Percentiles rank a stretch among this genome's conserved stretches.
phyloP scores from a whole-genome alignment of 2,329 filamentous ascomycete species.

The Monosporascus sp. region DNA sequence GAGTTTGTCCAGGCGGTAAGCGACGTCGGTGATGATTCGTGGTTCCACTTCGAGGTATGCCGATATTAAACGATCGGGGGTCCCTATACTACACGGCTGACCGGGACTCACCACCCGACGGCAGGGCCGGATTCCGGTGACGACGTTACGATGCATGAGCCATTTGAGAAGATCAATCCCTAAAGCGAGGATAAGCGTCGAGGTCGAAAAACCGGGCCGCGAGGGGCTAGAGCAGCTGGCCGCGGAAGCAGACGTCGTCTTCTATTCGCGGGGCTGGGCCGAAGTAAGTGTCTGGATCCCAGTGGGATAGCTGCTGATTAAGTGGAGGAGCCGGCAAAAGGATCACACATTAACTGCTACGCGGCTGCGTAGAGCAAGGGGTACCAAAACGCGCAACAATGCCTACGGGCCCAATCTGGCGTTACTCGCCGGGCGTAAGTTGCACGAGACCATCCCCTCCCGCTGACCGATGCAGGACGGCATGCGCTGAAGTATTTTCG shows the following conservation, averaged over 20 bases:
- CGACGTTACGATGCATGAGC: constrained; percentile 54
- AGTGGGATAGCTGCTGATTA: constrained; percentile 2
- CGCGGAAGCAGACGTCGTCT: constrained; percentile 62
- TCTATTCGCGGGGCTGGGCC: constrained; percentile 69
- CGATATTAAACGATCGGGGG: constrained; percentile 14
- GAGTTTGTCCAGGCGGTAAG: constrained; percentile 52
- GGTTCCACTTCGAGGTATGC: constrained; percentile 69
- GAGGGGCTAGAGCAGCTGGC: constrained; percentile 56
- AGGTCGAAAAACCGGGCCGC: constrained; percentile 66
- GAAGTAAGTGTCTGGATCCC: constrained; percentile 42
- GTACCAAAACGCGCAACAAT: constrained; percentile 25
- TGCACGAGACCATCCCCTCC: constrained; percentile 12
- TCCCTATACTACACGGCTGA: neutral
- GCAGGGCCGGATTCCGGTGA: constrained; percentile 60
- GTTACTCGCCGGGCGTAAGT: constrained; percentile 29
- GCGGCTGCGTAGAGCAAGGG: constrained; percentile 20
- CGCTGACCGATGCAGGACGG: constrained; percentile 17
- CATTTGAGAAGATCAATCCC: constrained; percentile 45
- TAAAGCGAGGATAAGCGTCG: constrained; percentile 56
- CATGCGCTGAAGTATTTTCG: constrained; percentile 18
- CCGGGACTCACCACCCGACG: constrained; percentile 14
- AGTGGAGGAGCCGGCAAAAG: neutral
- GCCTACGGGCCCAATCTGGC: constrained; percentile 25
- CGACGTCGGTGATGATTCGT: constrained; percentile 35
- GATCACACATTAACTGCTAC: neutral